Conservation (phyloP, 768 basidiomycete genomes). For the Tulasnella sp. region DNA sequence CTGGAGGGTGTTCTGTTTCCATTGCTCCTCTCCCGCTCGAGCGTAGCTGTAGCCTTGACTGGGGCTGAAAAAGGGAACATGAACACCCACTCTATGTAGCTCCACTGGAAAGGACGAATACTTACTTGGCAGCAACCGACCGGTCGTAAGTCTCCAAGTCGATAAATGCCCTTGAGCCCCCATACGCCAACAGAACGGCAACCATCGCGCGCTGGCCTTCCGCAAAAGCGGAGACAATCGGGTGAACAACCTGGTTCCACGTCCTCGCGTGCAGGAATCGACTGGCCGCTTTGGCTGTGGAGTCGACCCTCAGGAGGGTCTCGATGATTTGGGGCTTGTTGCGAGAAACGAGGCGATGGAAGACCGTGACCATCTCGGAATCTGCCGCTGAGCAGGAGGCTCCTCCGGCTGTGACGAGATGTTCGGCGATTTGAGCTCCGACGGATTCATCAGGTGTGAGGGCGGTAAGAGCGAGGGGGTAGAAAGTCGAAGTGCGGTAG, state of each 20-base stretch:
- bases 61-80: background rate
- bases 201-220: constrained; percentile 35
- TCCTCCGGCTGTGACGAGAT: constrained; percentile 36
- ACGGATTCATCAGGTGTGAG: constrained; percentile 34
- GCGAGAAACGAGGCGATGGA: constrained; percentile 37
- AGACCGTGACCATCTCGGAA: constrained; percentile 35
- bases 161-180: constrained; percentile 35
- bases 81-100: background rate
- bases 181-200: constrained; percentile 38
- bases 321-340: constrained; percentile 35
- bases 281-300: constrained; percentile 38
- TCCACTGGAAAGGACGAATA: background rate
- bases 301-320: constrained; percentile 36
- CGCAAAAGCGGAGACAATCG: constrained; percentile 37
- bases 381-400: constrained; percentile 39
- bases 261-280: constrained; percentile 33
- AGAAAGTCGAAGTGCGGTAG: constrained; percentile 29
- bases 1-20: background rate
- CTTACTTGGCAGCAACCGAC: constrained; percentile 34
- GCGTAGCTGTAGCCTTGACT: background rate
- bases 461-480: constrained; percentile 38
- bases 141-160: constrained; percentile 36
- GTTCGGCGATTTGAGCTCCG: constrained; percentile 36
- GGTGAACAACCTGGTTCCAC: constrained; percentile 31
- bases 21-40: background rate